A percentile compares a stretch with the other conserved stretches of the same genome.
These are phyloP conservation scores for Debaryomyces robertsiae DNA, from an alignment of 1,139 yeast genomes.

Conservation along the genomic window DNA sequence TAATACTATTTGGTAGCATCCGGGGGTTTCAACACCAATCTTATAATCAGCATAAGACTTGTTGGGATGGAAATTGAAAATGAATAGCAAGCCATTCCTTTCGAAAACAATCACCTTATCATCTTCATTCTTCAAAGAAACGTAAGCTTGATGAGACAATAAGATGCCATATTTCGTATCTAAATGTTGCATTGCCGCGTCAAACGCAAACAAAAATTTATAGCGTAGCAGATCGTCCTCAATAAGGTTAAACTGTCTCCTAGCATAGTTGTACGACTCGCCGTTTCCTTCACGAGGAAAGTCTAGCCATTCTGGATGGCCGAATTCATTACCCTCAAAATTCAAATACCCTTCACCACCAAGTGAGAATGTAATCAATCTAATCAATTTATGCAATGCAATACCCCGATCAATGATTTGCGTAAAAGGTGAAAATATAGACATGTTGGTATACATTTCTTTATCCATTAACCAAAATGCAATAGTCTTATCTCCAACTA, in stretches of 20 bases:
- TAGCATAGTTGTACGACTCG: conserved; percentile 89
- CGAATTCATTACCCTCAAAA: conserved; percentile 97
- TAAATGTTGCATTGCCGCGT: conserved; percentile 76
- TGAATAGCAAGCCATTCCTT: conserved; percentile 79
- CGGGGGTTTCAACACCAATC: conserved; percentile 81
- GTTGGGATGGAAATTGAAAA: conserved; percentile 88
- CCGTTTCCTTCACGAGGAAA: conserved; percentile 90
- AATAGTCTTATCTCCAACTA: conserved; percentile 94
- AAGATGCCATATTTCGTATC: conserved; percentile 76
- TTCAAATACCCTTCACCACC: conserved; percentile 97
- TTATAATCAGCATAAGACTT: conserved; percentile 84
- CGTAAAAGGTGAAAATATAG: conserved; percentile 68
- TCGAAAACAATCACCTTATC: conserved; percentile 91
- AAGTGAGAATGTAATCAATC: conserved; percentile 79
- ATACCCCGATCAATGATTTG: conserved; percentile 86
- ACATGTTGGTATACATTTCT: conserved; percentile 97
- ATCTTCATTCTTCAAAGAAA: conserved; percentile 82
- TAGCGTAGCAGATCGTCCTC: conserved; percentile 81
- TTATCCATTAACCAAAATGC: conserved; percentile 99
- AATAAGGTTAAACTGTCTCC: conserved; percentile 88
- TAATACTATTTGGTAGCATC: conserved; percentile 72
- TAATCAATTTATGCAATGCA: conserved; percentile 85
- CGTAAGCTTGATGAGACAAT: conserved; percentile 76
- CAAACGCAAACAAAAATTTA: conserved; percentile 75
- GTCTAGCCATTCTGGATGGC: conserved; percentile 99